These are phyloP conservation scores for Limonium bicolor DNA, from an alignment of 148 eudicot species.

Conservation along the genomic window DNA sequence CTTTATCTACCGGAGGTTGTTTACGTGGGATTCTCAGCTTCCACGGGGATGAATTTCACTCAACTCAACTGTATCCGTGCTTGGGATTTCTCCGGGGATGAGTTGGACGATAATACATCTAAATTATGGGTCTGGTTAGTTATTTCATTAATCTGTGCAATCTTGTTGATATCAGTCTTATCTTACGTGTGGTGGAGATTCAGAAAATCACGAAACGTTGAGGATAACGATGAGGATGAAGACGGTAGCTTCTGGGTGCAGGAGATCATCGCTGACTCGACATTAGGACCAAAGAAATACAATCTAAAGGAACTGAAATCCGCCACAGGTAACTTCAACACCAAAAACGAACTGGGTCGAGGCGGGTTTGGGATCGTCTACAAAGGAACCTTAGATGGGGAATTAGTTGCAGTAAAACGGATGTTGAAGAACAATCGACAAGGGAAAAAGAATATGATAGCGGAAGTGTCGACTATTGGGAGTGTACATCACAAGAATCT, in stretches of 20 bases:
- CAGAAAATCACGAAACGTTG: constrained; percentile 7
- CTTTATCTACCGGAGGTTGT: constrained; percentile 13
- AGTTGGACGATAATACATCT: neutral
- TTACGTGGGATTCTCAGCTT: constrained; percentile 24
- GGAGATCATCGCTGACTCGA: constrained; percentile 4
- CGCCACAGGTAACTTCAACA: constrained; percentile 17
- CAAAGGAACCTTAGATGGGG: constrained; percentile 11
- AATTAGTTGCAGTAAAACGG: constrained; percentile 24
- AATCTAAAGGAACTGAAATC: constrained; percentile 16
- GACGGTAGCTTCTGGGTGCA: constrained; percentile 15
- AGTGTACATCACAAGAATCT: constrained; percentile 30
- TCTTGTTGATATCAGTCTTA: neutral
- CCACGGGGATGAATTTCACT: constrained; percentile 10
- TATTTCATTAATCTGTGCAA: neutral
- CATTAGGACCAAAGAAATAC: constrained; percentile 19
- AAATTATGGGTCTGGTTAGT: constrained; percentile 9
- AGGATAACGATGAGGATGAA: too few relatives aligned
- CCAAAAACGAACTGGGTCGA: constrained; percentile 17
- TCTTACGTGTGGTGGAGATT: constrained; percentile 1
- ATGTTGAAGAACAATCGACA: constrained; percentile 14
- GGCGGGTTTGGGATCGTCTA: constrained; percentile 28
- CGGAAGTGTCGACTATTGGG: constrained; percentile 31
- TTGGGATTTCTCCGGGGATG: constrained; percentile 14
- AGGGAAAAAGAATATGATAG: constrained; percentile 26
- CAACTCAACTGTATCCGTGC: constrained; percentile 19